A percentile compares a stretch with the other conserved stretches of the same genome.
Evolutionary conservation across 345 rosid species (phyloP).

Genomic region (Syzygium jambos): DNA sequence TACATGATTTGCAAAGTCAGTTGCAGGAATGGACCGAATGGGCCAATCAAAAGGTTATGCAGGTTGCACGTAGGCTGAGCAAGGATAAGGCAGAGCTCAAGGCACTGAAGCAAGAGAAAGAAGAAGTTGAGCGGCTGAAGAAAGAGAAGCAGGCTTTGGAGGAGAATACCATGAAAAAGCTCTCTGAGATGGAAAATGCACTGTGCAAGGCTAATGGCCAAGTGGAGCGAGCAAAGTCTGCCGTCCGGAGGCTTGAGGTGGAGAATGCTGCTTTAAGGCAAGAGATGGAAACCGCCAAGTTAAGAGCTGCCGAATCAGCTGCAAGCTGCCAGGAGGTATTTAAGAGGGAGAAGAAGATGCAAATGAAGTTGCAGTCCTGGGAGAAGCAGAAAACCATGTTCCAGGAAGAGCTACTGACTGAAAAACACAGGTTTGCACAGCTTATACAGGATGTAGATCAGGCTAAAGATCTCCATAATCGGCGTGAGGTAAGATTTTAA

Average conservation of each 20-base stretch:
- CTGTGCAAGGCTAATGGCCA: constrained; percentile 71
- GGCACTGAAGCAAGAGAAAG: constrained; percentile 76
- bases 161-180: constrained; percentile 77
- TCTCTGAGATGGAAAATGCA: constrained; percentile 82
- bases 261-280: constrained; percentile 58
- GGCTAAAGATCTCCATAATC: constrained; percentile 38
- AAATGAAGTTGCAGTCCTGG: constrained; percentile 63
- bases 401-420: constrained; percentile 65
- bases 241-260: constrained; percentile 69
- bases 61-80: constrained; percentile 78
- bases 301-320: constrained; percentile 63
- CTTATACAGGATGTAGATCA: constrained; percentile 39
- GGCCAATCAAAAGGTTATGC: constrained; percentile 97
- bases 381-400: constrained; percentile 61
- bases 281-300: constrained; percentile 68
- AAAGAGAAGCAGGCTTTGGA: constrained; percentile 72
- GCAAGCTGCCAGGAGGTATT: constrained; percentile 61
- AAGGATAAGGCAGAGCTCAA: constrained; percentile 83
- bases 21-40: constrained; percentile 91
- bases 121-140: constrained; percentile 77
- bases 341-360: constrained; percentile 68
- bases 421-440: constrained; percentile 42
- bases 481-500: constrained; percentile 38
- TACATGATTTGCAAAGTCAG: constrained; percentile 50
- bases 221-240: constrained; percentile 60